A percentile compares a stretch with the other conserved stretches of the same genome.
Conservation (phyloP, 768 basidiomycete genomes). For the Asterophora parasitica region DNA sequence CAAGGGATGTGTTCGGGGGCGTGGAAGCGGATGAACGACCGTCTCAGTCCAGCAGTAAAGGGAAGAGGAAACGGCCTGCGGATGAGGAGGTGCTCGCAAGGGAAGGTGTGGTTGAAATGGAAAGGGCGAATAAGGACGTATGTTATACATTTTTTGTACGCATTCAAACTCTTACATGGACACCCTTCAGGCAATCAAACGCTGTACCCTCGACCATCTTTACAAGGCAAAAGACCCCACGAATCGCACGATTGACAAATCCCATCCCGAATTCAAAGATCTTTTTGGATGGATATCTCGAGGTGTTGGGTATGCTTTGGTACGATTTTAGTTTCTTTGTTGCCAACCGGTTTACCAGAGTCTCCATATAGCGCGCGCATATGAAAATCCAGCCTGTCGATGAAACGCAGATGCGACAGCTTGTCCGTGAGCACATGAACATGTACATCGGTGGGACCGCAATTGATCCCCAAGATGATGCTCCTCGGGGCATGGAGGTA, state of each 20-base stretch:
- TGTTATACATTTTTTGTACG: constrained; percentile 15
- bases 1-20: constrained; percentile 34
- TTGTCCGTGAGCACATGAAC: constrained; percentile 38
- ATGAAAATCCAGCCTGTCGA: constrained; percentile 37
- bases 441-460: constrained; percentile 35
- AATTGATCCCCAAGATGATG: neutral
- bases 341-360: constrained; percentile 7
- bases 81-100: constrained; percentile 18
- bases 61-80: constrained; percentile 23
- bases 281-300: constrained; percentile 40
- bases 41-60: constrained; percentile 18
- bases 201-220: constrained; percentile 35
- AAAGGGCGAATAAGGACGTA: constrained; percentile 62
- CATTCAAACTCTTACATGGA: neutral
- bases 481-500: neutral
- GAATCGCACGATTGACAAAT: constrained; percentile 31
- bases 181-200: constrained; percentile 39
- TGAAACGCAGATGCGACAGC: constrained; percentile 27
- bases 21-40: constrained; percentile 6
- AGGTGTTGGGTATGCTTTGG: constrained; percentile 49
- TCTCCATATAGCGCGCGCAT: constrained; percentile 32
- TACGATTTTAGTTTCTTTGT: constrained; percentile 13
- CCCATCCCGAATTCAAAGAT: constrained; percentile 51
- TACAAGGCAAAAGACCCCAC: constrained; percentile 34
- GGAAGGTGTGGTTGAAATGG: constrained; percentile 27